phyloP scores from a whole-genome alignment of 2,329 filamentous ascomycete genomes.

The Beauveria sp. region DNA sequence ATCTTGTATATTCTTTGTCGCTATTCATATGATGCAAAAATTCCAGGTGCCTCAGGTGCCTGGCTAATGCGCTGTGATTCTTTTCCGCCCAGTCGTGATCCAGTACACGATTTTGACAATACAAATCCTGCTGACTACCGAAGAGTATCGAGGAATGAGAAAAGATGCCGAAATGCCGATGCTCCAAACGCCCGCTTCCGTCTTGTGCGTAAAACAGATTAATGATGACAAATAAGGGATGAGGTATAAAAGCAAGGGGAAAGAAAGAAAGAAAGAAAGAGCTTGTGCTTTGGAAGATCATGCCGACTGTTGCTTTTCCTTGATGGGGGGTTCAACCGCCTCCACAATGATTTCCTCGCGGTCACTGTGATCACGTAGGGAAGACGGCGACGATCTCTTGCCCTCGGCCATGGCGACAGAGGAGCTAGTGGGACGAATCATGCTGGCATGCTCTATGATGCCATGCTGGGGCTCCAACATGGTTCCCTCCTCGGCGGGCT shows the following conservation, averaged over 20 bases:
- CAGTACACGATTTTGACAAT: background rate
- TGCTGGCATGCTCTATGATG: conserved; percentile 54
- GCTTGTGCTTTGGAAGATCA: background rate
- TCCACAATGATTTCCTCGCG: conserved; percentile 6
- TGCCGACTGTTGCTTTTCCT: conserved; percentile 13
- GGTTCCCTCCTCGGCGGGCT: conserved; percentile 52
- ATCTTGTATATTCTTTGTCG: background rate
- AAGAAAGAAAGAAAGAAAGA: background rate
- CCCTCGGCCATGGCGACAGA: conserved; percentile 14
- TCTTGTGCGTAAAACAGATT: background rate
- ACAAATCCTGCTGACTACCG: background rate
- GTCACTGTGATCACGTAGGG: conserved; percentile 4
- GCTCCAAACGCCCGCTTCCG: conserved; percentile 3
- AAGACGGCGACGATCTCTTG: conserved; percentile 6
- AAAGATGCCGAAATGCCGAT: background rate
- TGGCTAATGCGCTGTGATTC: background rate
- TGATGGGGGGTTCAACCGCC: background rate
- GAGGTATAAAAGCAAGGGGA: background rate
- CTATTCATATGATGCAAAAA: background rate
- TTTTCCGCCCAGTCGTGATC: background rate
- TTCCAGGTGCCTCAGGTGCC: background rate
- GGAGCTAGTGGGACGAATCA: conserved; percentile 23
- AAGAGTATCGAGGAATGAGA: no score
- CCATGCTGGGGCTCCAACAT: conserved; percentile 61
- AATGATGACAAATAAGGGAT: conserved; percentile 1